Conservation (phyloP, 495 filamentous ascomycete species). For the Amniculicola lignicola region DNA sequence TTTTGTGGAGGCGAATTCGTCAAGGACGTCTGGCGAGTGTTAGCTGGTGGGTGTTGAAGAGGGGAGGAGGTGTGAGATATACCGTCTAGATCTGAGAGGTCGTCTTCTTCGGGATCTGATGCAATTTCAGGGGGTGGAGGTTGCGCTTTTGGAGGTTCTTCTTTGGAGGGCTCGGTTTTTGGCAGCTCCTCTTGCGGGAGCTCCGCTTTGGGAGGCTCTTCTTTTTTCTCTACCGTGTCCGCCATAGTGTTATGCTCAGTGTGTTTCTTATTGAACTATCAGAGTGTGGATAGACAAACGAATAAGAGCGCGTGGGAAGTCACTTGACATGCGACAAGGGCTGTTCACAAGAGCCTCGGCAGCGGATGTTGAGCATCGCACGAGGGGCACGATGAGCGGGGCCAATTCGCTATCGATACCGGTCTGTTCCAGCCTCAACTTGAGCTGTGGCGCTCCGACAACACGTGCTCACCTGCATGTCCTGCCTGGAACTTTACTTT, state of each 20-base stretch:
- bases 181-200: not conserved
- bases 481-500: too few species aligned
- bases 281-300: too few species aligned
- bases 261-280: too few species aligned
- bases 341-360: too few species aligned
- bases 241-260: not conserved
- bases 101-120: slow-evolving; percentile 77
- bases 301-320: too few species aligned
- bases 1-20: slow-evolving; percentile 71
- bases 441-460: too few species aligned
- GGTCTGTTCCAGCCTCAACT: too few species aligned
- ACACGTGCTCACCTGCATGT: too few species aligned
- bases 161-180: not conserved
- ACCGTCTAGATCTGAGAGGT: slow-evolving; percentile 92
- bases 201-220: not conserved
- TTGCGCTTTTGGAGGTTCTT: not conserved
- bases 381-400: too few species aligned
- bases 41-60: not conserved
- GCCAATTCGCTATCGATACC: too few species aligned
- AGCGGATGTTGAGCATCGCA: too few species aligned
- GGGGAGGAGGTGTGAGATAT: slow-evolving; percentile 24
- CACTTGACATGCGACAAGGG: too few species aligned
- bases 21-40: slow-evolving; percentile 68
- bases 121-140: slow-evolving; percentile 45
- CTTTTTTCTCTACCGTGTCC: not conserved